These are phyloP conservation scores for Metarhizium humberi DNA, from an alignment of 2,329 filamentous ascomycete genomes.

Conservation along the genomic window DNA sequence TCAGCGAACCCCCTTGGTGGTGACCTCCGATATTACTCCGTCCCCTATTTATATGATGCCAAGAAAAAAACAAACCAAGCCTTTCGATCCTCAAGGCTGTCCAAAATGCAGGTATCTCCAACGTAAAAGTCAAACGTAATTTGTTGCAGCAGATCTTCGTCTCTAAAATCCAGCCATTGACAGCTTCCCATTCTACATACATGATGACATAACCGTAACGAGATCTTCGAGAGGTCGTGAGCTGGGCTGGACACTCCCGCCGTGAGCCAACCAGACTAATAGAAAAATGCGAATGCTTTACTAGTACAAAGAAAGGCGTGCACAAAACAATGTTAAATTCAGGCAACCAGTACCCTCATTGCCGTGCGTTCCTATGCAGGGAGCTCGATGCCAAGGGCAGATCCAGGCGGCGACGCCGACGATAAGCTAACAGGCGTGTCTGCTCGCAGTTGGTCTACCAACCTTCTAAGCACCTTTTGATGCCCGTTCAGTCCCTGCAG, in stretches of 20 bases:
- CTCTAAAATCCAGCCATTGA: background rate
- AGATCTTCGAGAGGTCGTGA: background rate
- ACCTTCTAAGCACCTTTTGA: conserved; percentile 31
- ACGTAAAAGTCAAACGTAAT: background rate
- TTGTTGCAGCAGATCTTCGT: background rate
- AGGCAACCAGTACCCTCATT: background rate
- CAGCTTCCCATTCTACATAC: background rate
- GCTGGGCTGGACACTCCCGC: background rate
- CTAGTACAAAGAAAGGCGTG: background rate
- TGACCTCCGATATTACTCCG: background rate
- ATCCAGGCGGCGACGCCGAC: conserved; percentile 12
- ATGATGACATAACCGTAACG: background rate
- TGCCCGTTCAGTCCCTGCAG: conserved; percentile 29
- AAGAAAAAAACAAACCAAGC: background rate
- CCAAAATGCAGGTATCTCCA: background rate
- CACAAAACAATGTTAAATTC: background rate
- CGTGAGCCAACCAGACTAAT: background rate
- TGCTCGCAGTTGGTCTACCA: conserved; percentile 24
- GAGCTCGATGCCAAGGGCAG: conserved; percentile 9
- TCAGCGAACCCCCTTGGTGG: background rate
- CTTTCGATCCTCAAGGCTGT: background rate
- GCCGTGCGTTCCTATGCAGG: background rate
- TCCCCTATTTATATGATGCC: background rate
- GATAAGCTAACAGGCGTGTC: conserved; percentile 11
- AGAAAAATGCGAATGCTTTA: background rate